Evolutionary conservation across 2,329 filamentous ascomycete genomes (phyloP), one percentile per base, ranked within the genome.

Genomic region (Ascochyta lentis): DNA sequence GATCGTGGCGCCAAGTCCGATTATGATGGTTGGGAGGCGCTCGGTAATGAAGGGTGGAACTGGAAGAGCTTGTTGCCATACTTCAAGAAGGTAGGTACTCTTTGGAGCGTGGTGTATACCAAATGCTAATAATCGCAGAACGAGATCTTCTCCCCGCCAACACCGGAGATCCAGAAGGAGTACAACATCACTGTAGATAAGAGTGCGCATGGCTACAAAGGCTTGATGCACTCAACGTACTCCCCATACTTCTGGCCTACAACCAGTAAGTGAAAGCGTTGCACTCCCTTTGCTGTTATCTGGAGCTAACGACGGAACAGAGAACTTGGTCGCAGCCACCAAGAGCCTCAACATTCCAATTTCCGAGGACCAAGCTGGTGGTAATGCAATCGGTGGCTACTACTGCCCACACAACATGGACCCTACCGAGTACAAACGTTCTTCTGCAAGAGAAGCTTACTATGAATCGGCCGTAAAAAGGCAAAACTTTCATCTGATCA

Each of bases 1-100:
- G 68, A 72, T 40, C 69, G 71, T 19, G 69, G 60, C 8, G 45
- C 59, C 4, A 64, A 59, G 35, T 62, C 66, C 8, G 72, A 75
- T 27, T 75, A 71, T 34, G 67, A 73, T 63, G 64, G 53, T 10
- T 71, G 69, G 67, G 65, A 67, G 44, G 16, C 42, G 7, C 51
- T 71, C 9, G 67, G 67, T 2, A 68, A 68, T 33, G 34, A 58
- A 15, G 67, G 68, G 16, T 71, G 67, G 70, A 53, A 69, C 42
- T 72, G 70, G 42, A 56, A 63, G 2, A 56, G 53, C 6, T 50
- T 76, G 37, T 49, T 73, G 13, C 60, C 66, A 3, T 67, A 67
- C 41, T 66, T 68, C 47, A 66, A 61, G 44, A 67, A 66, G 59
- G 65, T 60, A 16, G n/a, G 44, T 45, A n/a, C 5, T 10, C 7